Conservation (phyloP, 2,329 filamentous ascomycete genomes). For the Diaporthe vexans region DNA sequence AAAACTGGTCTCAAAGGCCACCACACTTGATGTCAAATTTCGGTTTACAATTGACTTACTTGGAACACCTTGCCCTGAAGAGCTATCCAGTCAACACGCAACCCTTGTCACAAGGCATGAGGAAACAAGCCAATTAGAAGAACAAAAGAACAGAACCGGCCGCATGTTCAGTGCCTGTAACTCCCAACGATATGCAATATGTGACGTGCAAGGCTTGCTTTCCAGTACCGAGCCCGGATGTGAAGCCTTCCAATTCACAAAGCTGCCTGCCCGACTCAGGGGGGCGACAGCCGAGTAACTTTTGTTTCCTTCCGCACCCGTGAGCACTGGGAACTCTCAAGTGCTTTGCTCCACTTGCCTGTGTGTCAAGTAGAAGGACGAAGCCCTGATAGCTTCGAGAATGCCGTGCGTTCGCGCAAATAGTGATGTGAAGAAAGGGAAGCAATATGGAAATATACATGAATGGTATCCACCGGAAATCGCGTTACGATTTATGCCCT, state of each 20-base stretch:
- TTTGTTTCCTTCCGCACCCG: constrained; percentile 5
- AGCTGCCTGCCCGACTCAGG: not conserved
- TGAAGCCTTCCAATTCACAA: not conserved
- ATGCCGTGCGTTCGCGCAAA: constrained; percentile 23
- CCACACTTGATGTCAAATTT: not conserved
- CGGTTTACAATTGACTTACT: not conserved
- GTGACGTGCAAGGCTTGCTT: no score
- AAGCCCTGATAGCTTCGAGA: constrained; percentile 22
- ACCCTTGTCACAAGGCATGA: not conserved
- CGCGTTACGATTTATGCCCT: constrained; percentile 12
- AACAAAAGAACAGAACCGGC: not conserved
- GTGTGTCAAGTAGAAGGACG: not conserved
- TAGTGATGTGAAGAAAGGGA: not conserved
- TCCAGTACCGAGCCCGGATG: constrained; percentile 14
- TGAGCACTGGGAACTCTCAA: not conserved
- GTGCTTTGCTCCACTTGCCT: constrained; percentile 3
- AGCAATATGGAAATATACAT: constrained; percentile 1
- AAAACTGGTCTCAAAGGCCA: not conserved
- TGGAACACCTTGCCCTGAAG: not conserved
- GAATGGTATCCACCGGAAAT: constrained; percentile 26
- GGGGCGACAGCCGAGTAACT: constrained; percentile 1
- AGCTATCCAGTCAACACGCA: not conserved
- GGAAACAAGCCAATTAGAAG: not conserved
- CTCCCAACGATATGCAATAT: constrained; percentile 24
- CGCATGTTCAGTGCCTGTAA: constrained; percentile 3